A percentile compares a stretch with the other conserved stretches of the same genome.
Conservation (phyloP, 208 protist genomes). For the Wallacemonas sp. region DNA sequence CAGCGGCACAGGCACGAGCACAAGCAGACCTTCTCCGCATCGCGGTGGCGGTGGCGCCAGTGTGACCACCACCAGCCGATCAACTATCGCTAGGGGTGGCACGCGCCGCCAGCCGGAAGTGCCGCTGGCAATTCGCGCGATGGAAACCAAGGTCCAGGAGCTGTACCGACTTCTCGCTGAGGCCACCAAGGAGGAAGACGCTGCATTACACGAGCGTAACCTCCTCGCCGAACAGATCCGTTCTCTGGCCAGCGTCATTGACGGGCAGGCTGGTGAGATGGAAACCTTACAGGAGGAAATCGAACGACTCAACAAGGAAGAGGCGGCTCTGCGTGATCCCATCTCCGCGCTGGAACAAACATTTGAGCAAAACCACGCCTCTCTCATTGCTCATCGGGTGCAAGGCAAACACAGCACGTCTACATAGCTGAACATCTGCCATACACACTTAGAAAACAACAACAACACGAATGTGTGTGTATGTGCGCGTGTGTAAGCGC, state of each 20-base stretch:
- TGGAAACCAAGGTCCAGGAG: constrained; percentile 63
- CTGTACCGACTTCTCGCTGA: constrained; percentile 51
- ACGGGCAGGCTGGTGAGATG: constrained; percentile 56
- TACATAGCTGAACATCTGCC: no score
- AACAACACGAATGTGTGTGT: background rate
- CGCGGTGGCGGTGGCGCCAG: background rate
- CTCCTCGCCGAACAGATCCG: constrained; percentile 58
- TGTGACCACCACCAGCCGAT: background rate
- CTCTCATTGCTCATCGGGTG: constrained; percentile 36
- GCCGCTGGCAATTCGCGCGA: constrained; percentile 38
- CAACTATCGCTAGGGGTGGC: background rate
- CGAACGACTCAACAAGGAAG: constrained; percentile 34
- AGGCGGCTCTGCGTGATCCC: constrained; percentile 34
- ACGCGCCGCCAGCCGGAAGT: background rate
- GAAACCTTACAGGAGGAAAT: constrained; percentile 41
- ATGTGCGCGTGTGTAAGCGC: no score
- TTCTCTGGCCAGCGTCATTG: constrained; percentile 51
- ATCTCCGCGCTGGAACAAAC: constrained; percentile 55
- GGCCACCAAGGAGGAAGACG: constrained; percentile 40
- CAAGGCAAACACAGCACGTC: no score
- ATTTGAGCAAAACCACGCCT: constrained; percentile 78
- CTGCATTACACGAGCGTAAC: constrained; percentile 37
- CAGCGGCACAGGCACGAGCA: background rate
- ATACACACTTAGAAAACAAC: background rate
- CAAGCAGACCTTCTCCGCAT: background rate